Evolutionary conservation across 768 basidiomycete genomes (phyloP).

Genomic region (Suillus americanus): DNA sequence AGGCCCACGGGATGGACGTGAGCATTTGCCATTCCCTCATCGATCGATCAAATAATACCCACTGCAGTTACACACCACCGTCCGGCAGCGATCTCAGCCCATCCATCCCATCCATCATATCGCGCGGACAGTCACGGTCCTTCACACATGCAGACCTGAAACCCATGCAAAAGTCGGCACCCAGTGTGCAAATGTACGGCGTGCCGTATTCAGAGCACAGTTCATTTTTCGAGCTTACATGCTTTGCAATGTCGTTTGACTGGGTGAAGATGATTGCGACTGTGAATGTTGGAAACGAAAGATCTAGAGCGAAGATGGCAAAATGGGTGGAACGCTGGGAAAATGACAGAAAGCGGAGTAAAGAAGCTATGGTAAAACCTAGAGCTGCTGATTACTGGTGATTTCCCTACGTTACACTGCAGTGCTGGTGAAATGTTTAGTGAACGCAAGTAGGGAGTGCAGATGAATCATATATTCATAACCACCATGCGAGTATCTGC

Average conservation of each 20-base stretch:
- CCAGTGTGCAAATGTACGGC: constrained; percentile 71
- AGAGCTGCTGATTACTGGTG: constrained; percentile 51
- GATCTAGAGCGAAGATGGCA: constrained; percentile 79
- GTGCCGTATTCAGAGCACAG: constrained; percentile 96
- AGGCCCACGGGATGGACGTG: constrained; percentile 97
- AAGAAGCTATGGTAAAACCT: constrained; percentile 34
- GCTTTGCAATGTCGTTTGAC: constrained; percentile 86
- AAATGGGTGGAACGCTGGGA: constrained; percentile 92
- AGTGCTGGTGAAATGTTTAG: neutral
- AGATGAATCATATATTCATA: constrained; percentile 13
- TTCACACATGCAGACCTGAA: constrained; percentile 73
- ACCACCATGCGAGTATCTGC: constrained; percentile 15
- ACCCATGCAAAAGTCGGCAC: constrained; percentile 68
- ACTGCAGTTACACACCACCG: constrained; percentile 61
- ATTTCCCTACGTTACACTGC: neutral
- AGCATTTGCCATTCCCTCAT: constrained; percentile 26
- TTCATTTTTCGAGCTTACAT: constrained; percentile 93
- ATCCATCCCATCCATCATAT: constrained; percentile 67
- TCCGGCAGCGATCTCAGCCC: constrained; percentile 62
- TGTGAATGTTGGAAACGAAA: constrained; percentile 80
- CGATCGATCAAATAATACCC: neutral
- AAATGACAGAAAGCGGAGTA: constrained; percentile 64
- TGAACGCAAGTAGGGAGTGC: neutral
- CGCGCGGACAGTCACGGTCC: constrained; percentile 58
- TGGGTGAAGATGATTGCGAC: constrained; percentile 94